phyloP scores from a whole-genome alignment of 2,329 filamentous ascomycete genomes.

The Aspergillus fumigatus region DNA sequence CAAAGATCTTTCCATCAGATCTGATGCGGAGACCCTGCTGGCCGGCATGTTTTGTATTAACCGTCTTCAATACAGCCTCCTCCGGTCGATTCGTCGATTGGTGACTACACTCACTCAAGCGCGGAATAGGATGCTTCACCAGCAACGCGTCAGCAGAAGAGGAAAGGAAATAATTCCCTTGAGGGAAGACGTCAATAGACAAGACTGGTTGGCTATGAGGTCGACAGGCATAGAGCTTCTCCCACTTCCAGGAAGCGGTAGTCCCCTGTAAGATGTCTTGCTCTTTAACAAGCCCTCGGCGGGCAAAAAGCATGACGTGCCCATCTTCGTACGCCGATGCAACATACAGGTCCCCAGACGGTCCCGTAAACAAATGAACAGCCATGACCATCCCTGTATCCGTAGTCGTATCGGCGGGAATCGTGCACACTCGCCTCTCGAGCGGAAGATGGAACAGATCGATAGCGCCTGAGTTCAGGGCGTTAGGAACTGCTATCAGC shows the following conservation, averaged over 20 bases:
- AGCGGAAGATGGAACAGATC: conserved; percentile 81
- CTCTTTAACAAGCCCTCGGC: conserved; percentile 38
- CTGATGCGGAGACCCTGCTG: conserved; percentile 78
- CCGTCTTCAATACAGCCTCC: conserved; percentile 51
- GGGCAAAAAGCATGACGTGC: conserved; percentile 61
- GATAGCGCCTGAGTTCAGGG: conserved; percentile 67
- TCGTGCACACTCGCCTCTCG: conserved; percentile 61
- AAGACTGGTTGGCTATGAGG: conserved; percentile 77
- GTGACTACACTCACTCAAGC: conserved; percentile 2
- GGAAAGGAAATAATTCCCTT: conserved; percentile 62
- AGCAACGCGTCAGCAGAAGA: conserved; percentile 78
- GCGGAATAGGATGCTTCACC: conserved; percentile 66
- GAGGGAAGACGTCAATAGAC: conserved; percentile 58
- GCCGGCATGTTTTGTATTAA: conserved; percentile 82
- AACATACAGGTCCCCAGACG: conserved; percentile 53
- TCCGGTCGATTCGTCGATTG: conserved; percentile 12
- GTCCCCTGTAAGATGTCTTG: conserved; percentile 22
- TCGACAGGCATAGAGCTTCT: conserved; percentile 59
- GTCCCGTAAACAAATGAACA: conserved; percentile 55
- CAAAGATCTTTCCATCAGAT: conserved; percentile 76
- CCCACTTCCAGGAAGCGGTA: conserved; percentile 42
- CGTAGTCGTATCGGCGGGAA: conserved; percentile 43
- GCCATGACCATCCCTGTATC: conserved; percentile 80
- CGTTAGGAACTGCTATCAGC: conserved; percentile 76
- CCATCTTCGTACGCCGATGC: conserved; percentile 84